Percentiles rank a stretch among this genome's conserved stretches.
Evolutionary conservation across 73 alveolate species (phyloP).

Genomic region (Paramecium tetraurelia): DNA sequence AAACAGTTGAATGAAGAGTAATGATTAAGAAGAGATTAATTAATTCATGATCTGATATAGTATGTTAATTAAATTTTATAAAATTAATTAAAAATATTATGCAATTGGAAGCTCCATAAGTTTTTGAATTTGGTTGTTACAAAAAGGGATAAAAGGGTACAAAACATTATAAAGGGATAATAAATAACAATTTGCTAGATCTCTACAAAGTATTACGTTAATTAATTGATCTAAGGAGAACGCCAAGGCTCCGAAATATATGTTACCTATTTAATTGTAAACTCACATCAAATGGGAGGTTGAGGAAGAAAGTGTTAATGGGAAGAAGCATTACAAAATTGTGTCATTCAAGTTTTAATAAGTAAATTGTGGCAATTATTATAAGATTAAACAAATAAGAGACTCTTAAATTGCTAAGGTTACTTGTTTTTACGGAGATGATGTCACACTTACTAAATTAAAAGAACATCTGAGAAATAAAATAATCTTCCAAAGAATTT

Average conservation of each 20-base stretch:
- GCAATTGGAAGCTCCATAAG: background rate
- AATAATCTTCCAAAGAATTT: slow-evolving; percentile 27
- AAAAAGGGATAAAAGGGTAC: background rate
- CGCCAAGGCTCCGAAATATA: background rate
- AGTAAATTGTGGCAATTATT: background rate
- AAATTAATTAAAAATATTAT: background rate
- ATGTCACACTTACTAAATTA: background rate
- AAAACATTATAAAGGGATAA: background rate
- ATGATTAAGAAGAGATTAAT: background rate
- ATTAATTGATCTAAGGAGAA: background rate
- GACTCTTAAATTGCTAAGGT: background rate
- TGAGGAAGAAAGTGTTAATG: background rate
- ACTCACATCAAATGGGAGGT: slow-evolving; percentile 38
- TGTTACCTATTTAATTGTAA: slow-evolving; percentile 7
- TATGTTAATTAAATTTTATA: background rate
- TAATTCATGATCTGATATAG: background rate
- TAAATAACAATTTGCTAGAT: background rate
- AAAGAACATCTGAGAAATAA: slow-evolving; percentile 30
- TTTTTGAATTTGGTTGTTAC: background rate
- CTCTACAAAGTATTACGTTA: background rate
- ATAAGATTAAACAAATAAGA: background rate
- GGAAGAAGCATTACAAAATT: background rate
- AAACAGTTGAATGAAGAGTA: background rate
- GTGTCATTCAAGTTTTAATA: slow-evolving; percentile 17
- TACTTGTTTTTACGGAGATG: background rate